Conservation (phyloP, 108 stramenopile genomes). For the Nannochloropsis oceanica region DNA sequence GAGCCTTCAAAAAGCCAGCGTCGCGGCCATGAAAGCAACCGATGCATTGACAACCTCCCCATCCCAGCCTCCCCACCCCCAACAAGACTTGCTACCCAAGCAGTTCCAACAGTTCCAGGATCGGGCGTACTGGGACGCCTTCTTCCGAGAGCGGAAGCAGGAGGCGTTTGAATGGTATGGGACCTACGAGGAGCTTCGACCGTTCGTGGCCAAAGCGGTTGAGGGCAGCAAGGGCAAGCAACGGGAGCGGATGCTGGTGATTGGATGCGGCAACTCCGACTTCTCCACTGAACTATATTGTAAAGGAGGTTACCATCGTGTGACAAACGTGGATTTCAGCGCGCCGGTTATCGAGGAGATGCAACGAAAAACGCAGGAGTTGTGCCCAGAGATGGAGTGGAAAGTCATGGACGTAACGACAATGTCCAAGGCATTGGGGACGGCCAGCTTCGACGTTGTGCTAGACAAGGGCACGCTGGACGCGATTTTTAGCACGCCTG, state of each 20-base stretch:
- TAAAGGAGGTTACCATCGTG: background rate
- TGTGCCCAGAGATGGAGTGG: background rate
- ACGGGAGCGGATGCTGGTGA: background rate
- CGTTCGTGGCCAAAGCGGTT: background rate
- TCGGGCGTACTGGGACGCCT: background rate
- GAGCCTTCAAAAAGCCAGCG: background rate
- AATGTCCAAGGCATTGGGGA: background rate
- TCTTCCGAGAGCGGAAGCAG: background rate
- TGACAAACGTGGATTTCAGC: background rate
- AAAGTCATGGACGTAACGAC: background rate
- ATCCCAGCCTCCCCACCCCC: background rate
- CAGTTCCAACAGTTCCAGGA: background rate
- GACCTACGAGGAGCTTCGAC: background rate
- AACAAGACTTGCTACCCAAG: background rate
- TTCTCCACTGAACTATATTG: background rate
- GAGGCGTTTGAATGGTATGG: background rate
- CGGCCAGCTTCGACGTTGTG: background rate
- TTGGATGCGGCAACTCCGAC: background rate
- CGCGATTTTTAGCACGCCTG: background rate
- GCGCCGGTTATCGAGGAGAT: background rate
- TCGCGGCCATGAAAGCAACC: background rate
- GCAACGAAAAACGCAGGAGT: background rate
- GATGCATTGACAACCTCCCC: background rate
- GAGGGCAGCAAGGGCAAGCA: background rate
- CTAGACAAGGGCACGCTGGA: background rate